Evolutionary conservation across 345 rosid genomes (phyloP).

Genomic region (Hevea brasiliensis): DNA sequence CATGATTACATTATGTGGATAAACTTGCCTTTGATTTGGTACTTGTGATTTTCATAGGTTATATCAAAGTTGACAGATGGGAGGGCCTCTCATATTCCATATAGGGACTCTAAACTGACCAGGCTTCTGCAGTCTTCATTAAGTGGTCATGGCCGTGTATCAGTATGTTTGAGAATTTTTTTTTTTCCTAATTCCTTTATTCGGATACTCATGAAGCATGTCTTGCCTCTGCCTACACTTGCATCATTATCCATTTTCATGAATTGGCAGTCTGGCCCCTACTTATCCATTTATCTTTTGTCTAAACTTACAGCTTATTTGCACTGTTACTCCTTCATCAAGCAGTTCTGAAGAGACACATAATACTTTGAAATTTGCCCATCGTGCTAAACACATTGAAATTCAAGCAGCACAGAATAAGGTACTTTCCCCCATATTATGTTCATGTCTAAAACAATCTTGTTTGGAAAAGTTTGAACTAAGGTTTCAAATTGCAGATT

Average conservation of each 20-base stretch:
- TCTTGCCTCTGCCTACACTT: not conserved
- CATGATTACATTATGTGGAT: not conserved
- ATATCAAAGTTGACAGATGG: conserved; percentile 96
- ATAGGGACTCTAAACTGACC: conserved; percentile 96
- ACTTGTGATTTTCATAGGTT: conserved; percentile 53
- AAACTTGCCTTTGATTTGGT: conserved; percentile 12
- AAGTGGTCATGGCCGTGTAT: conserved; percentile 99
- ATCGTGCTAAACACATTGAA: conserved; percentile 98
- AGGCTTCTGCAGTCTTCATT: conserved; percentile 95
- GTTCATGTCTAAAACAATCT: conserved; percentile 3
- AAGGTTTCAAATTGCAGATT: conserved; percentile 56
- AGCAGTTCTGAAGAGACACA: conserved; percentile 98
- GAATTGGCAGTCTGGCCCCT: not conserved
- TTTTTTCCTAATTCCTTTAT: no score
- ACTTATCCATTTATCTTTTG: conserved; percentile 25
- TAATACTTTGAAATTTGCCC: conserved; percentile 97
- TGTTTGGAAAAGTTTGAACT: conserved; percentile 13
- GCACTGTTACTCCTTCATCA: conserved; percentile 96
- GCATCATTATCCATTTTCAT: not conserved
- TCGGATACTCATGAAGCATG: not conserved
- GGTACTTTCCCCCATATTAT: conserved; percentile 38
- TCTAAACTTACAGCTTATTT: conserved; percentile 76
- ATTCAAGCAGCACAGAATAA: conserved; percentile 92
- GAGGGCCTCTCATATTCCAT: conserved; percentile 88
- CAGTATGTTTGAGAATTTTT: conserved; percentile 55